phyloP scores from a whole-genome alignment of 768 basidiomycete species.

The Trametes elegans region DNA sequence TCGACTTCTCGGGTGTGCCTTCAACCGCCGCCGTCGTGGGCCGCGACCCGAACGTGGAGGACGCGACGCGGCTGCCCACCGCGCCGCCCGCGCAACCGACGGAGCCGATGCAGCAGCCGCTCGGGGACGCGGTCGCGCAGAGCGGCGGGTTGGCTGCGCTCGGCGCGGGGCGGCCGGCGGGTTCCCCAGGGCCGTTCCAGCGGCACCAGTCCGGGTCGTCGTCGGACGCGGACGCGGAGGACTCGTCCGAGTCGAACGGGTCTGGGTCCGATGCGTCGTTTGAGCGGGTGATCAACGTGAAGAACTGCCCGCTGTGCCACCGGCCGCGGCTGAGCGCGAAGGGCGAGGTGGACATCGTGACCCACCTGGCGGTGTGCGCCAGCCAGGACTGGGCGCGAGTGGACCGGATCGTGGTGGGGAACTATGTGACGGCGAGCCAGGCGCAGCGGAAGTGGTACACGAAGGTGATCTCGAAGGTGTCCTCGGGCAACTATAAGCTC shows the following conservation, averaged over 20 bases:
- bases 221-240: conserved; percentile 46
- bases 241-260: conserved; percentile 28
- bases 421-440: conserved; percentile 91
- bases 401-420: conserved; percentile 86
- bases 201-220: conserved; percentile 41
- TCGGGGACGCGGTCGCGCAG: conserved; percentile 29
- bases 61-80: conserved; percentile 12
- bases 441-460: conserved; percentile 98
- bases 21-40: conserved; percentile 26
- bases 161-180: conserved; percentile 24
- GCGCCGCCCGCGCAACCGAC: conserved; percentile 35
- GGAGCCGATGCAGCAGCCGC: conserved; percentile 47
- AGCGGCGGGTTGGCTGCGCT: conserved; percentile 2
- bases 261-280: conserved; percentile 19
- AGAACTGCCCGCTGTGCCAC: conserved; percentile 92
- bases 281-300: conserved; percentile 93
- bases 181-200: conserved; percentile 16
- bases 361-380: conserved; percentile 96
- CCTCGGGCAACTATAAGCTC: conserved; percentile 82
- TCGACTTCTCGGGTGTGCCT: conserved; percentile 63
- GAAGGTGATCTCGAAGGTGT: conserved; percentile 82
- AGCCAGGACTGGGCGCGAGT: conserved; percentile 90
- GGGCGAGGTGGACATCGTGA: conserved; percentile 92
- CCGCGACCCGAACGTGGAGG: conserved; percentile 3
- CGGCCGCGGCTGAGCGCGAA: conserved; percentile 81